These are phyloP conservation scores for Oxytropis ochrocephala DNA, from an alignment of 306 rosid genomes.

Conservation along the genomic window DNA sequence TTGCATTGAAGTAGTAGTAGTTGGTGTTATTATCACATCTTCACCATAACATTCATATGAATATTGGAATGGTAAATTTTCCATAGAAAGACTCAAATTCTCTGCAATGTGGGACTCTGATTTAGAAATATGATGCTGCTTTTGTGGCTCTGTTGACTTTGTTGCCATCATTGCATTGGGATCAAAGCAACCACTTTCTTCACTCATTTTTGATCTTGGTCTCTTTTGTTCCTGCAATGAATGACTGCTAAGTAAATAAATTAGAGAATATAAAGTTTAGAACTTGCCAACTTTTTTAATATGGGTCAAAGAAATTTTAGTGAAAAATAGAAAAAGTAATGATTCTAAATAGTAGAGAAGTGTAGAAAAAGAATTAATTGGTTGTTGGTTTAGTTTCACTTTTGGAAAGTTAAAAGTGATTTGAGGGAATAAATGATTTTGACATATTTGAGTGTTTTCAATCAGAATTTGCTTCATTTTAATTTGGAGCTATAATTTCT, in stretches of 20 bases:
- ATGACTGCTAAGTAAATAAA: not conserved
- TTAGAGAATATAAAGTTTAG: not conserved
- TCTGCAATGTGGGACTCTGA: not conserved
- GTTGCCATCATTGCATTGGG: constrained; percentile 8
- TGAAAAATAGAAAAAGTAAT: not conserved
- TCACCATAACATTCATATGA: not conserved
- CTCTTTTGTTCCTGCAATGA: not conserved
- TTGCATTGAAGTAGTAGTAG: constrained; percentile 17
- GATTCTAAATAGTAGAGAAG: not conserved
- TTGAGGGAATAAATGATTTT: too few species aligned
- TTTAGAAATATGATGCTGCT: not conserved
- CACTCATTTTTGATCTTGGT: constrained; percentile 18
- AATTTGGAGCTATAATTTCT: too few species aligned
- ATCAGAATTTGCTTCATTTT: too few species aligned
- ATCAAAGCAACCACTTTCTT: constrained; percentile 19
- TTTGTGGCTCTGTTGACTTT: not conserved
- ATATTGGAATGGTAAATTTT: constrained; percentile 13
- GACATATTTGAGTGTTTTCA: too few species aligned
- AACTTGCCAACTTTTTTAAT: not conserved
- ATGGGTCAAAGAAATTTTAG: too few species aligned
- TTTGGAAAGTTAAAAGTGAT: too few species aligned
- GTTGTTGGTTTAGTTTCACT: too few species aligned
- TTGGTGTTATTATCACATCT: not conserved
- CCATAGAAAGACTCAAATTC: constrained; percentile 14
- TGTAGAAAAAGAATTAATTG: not conserved